Conservation (phyloP, 257 asterid genomes). For the Capsicum baccatum region DNA sequence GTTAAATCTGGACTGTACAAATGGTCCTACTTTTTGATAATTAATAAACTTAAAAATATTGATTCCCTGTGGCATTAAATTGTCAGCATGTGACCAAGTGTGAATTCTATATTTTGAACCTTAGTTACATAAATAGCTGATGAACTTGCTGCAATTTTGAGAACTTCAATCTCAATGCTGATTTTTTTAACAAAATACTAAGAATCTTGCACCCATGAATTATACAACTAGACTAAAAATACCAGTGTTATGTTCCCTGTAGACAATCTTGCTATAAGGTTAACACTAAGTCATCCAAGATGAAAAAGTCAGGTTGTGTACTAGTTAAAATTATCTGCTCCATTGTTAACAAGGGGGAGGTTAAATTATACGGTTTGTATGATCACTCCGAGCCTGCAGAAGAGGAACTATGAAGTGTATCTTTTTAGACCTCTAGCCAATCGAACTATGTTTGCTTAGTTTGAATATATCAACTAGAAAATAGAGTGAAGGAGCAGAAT, state of each 20-base stretch:
- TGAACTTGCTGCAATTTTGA: not conserved
- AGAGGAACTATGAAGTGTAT: not conserved
- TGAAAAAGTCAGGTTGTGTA: not conserved
- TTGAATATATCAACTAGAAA: not conserved
- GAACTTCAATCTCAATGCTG: not conserved
- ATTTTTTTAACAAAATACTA: not conserved
- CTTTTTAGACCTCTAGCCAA: not conserved
- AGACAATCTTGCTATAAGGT: not conserved
- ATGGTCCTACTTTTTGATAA: not conserved
- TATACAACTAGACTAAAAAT: constrained; percentile 86
- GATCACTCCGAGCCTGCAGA: not conserved
- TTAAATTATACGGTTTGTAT: not conserved
- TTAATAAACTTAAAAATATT: not conserved
- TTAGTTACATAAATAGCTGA: constrained; percentile 11
- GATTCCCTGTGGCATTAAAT: not conserved
- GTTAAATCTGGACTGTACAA: not conserved
- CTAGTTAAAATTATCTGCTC: not conserved
- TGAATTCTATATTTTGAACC: not conserved
- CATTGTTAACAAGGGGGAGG: not conserved
- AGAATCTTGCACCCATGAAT: constrained; percentile 62
- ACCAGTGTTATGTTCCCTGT: constrained; percentile 35
- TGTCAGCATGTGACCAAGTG: constrained; percentile 15
- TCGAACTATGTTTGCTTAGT: not conserved
- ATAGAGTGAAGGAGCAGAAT: constrained; percentile 4
- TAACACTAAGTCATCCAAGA: constrained; percentile 11